A percentile compares a stretch with the other conserved stretches of the same genome.
Evolutionary conservation across 306 rosid genomes (phyloP).

Genomic region (Quillaja saponaria): DNA sequence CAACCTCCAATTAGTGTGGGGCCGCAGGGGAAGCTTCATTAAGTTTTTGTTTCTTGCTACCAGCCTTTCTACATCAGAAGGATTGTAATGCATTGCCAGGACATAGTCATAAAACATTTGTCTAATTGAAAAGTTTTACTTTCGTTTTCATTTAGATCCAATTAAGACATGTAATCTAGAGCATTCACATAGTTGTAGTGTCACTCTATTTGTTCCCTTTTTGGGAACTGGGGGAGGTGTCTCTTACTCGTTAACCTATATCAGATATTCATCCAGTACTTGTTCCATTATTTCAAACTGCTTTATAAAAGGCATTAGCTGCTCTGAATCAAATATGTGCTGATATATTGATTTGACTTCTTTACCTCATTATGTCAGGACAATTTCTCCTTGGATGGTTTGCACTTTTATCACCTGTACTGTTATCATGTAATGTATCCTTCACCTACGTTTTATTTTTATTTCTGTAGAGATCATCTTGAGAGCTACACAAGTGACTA

Average conservation of each 20-base stretch:
- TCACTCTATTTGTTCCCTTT: no score
- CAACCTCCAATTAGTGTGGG: no score
- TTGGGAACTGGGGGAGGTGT: no score
- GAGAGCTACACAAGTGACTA: slow-evolving; percentile 98
- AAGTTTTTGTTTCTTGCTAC: no score
- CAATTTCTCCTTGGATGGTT: neutral
- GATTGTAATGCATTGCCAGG: no score
- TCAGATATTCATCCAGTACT: neutral
- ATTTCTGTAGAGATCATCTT: slow-evolving; percentile 74
- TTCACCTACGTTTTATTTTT: slow-evolving; percentile 13
- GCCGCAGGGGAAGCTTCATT: no score
- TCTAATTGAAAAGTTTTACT: no score
- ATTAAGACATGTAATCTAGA: no score
- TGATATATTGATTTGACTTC: neutral
- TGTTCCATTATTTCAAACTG: neutral
- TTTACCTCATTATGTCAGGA: slow-evolving; percentile 1
- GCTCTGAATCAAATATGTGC: slow-evolving; percentile 1
- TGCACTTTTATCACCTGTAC: neutral
- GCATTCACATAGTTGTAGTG: no score
- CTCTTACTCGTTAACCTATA: neutral
- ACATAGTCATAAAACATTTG: no score
- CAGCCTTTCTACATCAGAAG: no score
- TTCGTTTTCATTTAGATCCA: no score
- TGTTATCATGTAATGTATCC: slow-evolving; percentile 20
- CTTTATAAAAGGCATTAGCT: neutral